Conservation (phyloP, 2,329 filamentous ascomycete species). For the Penicillium oxalicum region DNA sequence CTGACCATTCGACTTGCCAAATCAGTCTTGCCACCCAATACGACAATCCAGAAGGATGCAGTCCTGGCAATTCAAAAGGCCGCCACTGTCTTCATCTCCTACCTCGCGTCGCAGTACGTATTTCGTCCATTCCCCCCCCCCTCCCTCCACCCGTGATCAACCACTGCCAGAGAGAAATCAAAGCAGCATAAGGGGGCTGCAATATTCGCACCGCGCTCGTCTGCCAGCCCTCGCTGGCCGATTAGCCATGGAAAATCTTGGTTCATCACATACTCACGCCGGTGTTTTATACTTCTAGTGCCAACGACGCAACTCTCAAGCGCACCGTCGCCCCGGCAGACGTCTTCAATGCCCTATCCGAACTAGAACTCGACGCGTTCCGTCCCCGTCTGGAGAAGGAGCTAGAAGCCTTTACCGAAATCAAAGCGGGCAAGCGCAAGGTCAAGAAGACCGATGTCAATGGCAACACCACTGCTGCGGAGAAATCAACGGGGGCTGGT, state of each 20-base stretch:
- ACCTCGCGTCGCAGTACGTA: conserved; percentile 54
- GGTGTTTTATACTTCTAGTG: conserved; percentile 34
- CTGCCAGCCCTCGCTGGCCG: no score
- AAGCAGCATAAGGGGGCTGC: background rate
- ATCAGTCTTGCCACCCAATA: conserved; percentile 59
- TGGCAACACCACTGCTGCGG: conserved; percentile 26
- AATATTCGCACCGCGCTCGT: no score
- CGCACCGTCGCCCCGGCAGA: conserved; percentile 58
- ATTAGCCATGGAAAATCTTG: no score
- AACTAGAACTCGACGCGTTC: conserved; percentile 58
- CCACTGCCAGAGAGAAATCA: background rate
- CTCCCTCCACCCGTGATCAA: background rate
- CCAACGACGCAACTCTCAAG: conserved; percentile 57
- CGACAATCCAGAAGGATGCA: conserved; percentile 60
- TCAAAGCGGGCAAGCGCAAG: conserved; percentile 39
- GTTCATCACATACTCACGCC: no score
- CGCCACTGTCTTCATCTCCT: conserved; percentile 62
- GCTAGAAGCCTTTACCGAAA: conserved; percentile 44
- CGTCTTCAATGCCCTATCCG: conserved; percentile 54
- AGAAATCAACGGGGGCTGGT: conserved; percentile 1
- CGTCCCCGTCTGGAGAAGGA: conserved; percentile 54
- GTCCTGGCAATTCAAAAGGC: conserved; percentile 59
- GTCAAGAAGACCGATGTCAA: conserved; percentile 44
- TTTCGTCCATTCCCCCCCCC: background rate
- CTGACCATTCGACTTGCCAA: conserved; percentile 58